These are phyloP conservation scores for Taphrina wiesneri DNA, from an alignment of 1,139 yeast species.

Conservation along the genomic window DNA sequence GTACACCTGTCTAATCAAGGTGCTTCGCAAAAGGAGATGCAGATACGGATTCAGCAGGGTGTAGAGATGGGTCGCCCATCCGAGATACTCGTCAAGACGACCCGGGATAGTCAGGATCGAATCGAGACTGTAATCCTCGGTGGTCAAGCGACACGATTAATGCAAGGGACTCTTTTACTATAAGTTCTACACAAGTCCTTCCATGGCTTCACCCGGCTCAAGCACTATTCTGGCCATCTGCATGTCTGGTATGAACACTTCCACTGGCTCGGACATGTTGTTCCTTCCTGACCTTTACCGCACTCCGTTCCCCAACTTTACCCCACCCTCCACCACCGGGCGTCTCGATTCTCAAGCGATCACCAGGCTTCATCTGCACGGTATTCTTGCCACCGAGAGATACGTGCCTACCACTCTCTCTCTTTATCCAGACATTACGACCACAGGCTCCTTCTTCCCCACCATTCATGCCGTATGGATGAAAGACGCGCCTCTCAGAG, in stretches of 20 bases:
- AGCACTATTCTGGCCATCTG: constrained; percentile 28
- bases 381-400: constrained; percentile 64
- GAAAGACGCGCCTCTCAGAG: constrained; percentile 60
- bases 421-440: constrained; percentile 55
- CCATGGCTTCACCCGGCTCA: neutral
- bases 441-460: constrained; percentile 64
- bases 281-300: neutral
- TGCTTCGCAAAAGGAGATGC: neutral
- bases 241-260: constrained; percentile 4
- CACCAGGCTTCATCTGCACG: constrained; percentile 55
- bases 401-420: constrained; percentile 41
- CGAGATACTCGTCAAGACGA: constrained; percentile 4
- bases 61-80: constrained; percentile 24
- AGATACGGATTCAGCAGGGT: constrained; percentile 8
- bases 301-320: neutral
- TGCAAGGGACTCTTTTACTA: constrained; percentile 7
- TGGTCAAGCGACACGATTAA: constrained; percentile 16
- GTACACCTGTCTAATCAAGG: neutral
- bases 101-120: neutral
- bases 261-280: constrained; percentile 24
- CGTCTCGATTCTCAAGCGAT: constrained; percentile 55
- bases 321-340: constrained; percentile 56
- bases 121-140: constrained; percentile 5
- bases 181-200: neutral
- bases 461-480: constrained; percentile 64